Evolutionary conservation across 768 basidiomycete genomes (phyloP), one percentile per base, ranked within the genome.

Genomic region (Gymnopilus junonius): DNA sequence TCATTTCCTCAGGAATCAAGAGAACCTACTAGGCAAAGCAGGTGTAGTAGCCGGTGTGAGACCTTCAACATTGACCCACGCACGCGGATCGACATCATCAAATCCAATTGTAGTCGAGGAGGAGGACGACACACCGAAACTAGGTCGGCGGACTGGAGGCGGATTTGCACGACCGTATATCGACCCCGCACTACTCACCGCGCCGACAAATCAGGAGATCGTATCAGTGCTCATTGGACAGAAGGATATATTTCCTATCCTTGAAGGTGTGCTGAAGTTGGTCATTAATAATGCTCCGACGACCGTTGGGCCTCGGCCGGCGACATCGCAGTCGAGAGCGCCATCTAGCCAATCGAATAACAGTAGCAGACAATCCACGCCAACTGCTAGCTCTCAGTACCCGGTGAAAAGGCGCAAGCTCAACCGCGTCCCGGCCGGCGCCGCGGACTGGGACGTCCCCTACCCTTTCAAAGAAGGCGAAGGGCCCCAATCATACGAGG

Each of bases 401-500:
- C 80, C 20, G 1, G 6, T 32, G 27, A 93, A 91, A 75, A 87
- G 85, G 63, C 83, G 91, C 29, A 90, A 84, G 67, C 77, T 93
- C 14, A 80, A 79, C 60, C 76, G 79, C 8, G 91, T 94, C 14
- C 92, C 92, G 34, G 92, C 92, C 21, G 92, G 92, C 11, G 92
- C 92, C 1, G 81, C 74, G 1, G 91, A 93, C 69, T 94, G 92
- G 92, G 91, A 93, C 67, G 84, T 93, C 0, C 92, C 92, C 0
- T 93, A 88, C 72, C 92, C 92, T 6, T 93, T 93, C 65, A 75
- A 73, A 40, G 76, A 81, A 51, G 92, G 90, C 29, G 88, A 94
- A 66, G 92, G 89, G 1, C 90, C 92, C 2, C 71, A 82, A 17
- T 78, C 80, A n/a, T 93, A 93, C 72, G 80, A 75, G 8, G 72